Evolutionary conservation across 208 protist species (phyloP), one percentile per base, ranked within the genome.

Genomic region (Leishmania gerbilli): DNA sequence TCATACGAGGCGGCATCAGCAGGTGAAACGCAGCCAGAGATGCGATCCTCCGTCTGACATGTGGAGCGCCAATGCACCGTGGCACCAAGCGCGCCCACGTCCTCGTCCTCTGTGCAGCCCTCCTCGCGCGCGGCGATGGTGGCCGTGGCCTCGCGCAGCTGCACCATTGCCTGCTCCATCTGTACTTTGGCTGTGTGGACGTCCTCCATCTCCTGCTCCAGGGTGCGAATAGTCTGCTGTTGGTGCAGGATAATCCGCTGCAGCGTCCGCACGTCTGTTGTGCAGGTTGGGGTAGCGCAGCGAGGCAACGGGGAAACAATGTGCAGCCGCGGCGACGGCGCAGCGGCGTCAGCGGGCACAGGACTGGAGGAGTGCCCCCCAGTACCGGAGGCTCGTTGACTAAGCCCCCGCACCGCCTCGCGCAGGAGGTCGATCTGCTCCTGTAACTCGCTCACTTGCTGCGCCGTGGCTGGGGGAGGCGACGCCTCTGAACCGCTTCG

Each of bases 181-280:
- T 79, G 69, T 42, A n/a, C 45, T 78, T 82, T 85, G 17, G 82
- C 77, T 19, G 64, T 58, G 60, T 75, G 77, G 55, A 85, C 65
- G 56, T 83, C 72, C 78, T 83, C 81, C 80, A 88, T 83, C 85
- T 88, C 81, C 45, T 83, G 81, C 81, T 89, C 79, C 42, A 91
- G 67, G 1, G 83, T 84, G 34, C 74, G 76, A 69, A 91, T 91
- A 42, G 81, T 86, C 69, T 91, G 85, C 65, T 88, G 84, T 71
- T 91, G 88, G 37, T 88, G 85, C 11, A 85, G 67, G 69, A 91
- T 89, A 27, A 91, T 88, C 27, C 76, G 77, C 55, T 87, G 85
- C 77, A 91, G 85, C 64, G 84, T 83, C 51, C 79, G 69, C 71
- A 88, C 79, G 76, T 85, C 82, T 4, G 77, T 82, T 31, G 82